Conservation (phyloP, 139 green algal species). For the Spirogloea muscicola region DNA sequence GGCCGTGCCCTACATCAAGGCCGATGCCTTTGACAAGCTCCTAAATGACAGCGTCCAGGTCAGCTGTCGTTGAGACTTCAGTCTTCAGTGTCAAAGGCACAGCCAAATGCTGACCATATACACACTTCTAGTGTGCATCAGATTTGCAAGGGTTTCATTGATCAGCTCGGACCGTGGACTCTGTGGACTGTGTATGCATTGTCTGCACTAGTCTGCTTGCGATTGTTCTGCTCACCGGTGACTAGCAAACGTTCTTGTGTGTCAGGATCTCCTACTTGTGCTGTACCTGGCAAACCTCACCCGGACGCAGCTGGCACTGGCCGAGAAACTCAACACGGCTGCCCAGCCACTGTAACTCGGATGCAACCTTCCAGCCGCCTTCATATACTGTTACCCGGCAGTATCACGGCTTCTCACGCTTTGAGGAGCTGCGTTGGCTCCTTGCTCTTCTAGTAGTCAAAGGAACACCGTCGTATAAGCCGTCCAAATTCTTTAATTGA, state of each 20-base stretch:
- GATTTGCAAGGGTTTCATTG: background rate
- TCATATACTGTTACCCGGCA: too few relatives aligned
- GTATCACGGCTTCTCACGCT: too few relatives aligned
- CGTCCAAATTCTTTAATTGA: too few relatives aligned
- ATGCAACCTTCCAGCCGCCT: background rate
- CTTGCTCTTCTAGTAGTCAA: too few relatives aligned
- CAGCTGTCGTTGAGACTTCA: too few relatives aligned
- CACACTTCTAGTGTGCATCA: background rate
- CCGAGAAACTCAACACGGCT: slow-evolving; percentile 71
- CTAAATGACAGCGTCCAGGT: slow-evolving; percentile 71
- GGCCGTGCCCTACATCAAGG: slow-evolving; percentile 67
- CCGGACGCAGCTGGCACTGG: slow-evolving; percentile 77
- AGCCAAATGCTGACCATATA: background rate
- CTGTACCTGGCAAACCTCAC: slow-evolving; percentile 85
- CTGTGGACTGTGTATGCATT: background rate
- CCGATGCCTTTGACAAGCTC: slow-evolving; percentile 73
- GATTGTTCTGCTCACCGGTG: background rate
- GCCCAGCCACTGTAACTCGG: slow-evolving; percentile 17
- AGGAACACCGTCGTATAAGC: too few relatives aligned
- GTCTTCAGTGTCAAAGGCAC: background rate
- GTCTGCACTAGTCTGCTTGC: too few relatives aligned
- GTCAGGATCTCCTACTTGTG: slow-evolving; percentile 74
- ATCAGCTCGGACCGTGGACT: background rate
- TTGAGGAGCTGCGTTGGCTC: too few relatives aligned
- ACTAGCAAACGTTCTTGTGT: background rate